These are phyloP conservation scores for Rhododendron williamsianum DNA, from an alignment of 148 eudicot species.

Conservation along the genomic window DNA sequence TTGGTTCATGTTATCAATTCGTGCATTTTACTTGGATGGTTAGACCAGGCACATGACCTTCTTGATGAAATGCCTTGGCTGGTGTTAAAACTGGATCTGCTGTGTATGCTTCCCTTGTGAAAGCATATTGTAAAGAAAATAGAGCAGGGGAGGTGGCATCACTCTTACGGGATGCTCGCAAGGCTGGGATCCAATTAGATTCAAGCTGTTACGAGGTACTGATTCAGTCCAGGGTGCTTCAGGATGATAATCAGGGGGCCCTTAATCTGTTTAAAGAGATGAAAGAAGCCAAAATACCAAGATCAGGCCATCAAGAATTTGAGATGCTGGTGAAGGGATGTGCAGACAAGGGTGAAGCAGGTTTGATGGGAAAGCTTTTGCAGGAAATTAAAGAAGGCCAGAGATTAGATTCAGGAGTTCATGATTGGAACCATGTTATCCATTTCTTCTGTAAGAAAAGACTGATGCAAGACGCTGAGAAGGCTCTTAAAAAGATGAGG, in stretches of 20 bases:
- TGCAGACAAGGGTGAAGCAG: constrained; percentile 45
- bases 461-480: constrained; percentile 93
- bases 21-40: constrained; percentile 81
- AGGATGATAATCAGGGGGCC: constrained; percentile 72
- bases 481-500: constrained; percentile 90
- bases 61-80: constrained; percentile 83
- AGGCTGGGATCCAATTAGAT: constrained; percentile 78
- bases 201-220: constrained; percentile 63
- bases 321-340: constrained; percentile 42
- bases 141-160: constrained; percentile 48
- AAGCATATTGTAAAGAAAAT: constrained; percentile 76
- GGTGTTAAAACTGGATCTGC: constrained; percentile 68
- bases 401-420: constrained; percentile 67
- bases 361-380: constrained; percentile 74
- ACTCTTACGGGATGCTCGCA: constrained; percentile 66
- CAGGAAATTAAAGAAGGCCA: constrained; percentile 82
- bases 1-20: constrained; percentile 63
- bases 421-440: constrained; percentile 88
- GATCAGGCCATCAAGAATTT: constrained; percentile 48
- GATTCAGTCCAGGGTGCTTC: constrained; percentile 55
- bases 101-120: constrained; percentile 64
- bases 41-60: constrained; percentile 89
- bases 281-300: constrained; percentile 80
- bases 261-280: constrained; percentile 81
- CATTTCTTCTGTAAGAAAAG: constrained; percentile 88